Evolutionary conservation across 129 eudicot species (phyloP).

Genomic region (Kitagawia praeruptora): DNA sequence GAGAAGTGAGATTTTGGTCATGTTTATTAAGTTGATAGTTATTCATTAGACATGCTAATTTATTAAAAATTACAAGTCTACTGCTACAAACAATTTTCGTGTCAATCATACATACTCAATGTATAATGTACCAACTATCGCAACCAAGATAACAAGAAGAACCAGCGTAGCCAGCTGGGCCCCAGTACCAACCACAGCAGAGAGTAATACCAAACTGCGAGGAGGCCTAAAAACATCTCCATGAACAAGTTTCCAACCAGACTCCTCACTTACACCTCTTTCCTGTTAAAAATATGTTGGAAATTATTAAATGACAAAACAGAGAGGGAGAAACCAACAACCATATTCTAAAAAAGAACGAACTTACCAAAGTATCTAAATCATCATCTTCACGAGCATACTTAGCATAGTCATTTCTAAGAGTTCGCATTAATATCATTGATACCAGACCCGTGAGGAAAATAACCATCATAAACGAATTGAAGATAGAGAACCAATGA

Average conservation of each 20-base stretch:
- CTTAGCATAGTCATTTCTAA: slow-evolving; percentile 86
- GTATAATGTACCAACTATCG: slow-evolving; percentile 84
- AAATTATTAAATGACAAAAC: slow-evolving; percentile 2
- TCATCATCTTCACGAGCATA: slow-evolving; percentile 95
- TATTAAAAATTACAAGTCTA: background rate
- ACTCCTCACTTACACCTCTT: slow-evolving; percentile 94
- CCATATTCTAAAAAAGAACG: background rate
- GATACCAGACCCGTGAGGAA: no score
- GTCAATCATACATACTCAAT: slow-evolving; percentile 56
- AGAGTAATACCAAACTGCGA: slow-evolving; percentile 62
- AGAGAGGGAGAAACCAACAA: background rate
- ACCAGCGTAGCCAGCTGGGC: slow-evolving; percentile 72
- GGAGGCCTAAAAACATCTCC: slow-evolving; percentile 96
- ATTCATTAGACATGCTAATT: background rate
- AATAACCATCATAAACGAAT: no score
- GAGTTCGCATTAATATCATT: no score
- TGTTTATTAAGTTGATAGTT: background rate
- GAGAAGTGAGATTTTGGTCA: background rate
- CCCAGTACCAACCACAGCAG: slow-evolving; percentile 92
- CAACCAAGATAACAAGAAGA: slow-evolving; percentile 81
- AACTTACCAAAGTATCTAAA: slow-evolving; percentile 70
- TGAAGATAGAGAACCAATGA: no score
- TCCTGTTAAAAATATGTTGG: slow-evolving; percentile 37
- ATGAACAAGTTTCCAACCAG: slow-evolving; percentile 98
- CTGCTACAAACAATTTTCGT: background rate